These are phyloP conservation scores for Eimeria necatrix DNA, from an alignment of 169 alveolate genomes.

Conservation along the genomic window DNA sequence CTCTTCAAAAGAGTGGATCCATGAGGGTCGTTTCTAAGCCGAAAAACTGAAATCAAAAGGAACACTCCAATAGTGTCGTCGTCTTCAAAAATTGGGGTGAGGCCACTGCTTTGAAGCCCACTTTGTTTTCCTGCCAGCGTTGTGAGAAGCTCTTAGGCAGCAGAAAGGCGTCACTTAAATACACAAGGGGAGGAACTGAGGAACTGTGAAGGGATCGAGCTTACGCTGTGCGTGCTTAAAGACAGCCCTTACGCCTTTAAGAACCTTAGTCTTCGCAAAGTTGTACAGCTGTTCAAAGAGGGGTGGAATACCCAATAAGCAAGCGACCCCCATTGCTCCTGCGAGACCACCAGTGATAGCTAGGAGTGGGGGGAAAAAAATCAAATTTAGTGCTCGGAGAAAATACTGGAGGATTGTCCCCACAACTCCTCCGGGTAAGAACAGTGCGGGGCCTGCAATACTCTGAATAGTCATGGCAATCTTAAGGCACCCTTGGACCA, in stretches of 20 bases:
- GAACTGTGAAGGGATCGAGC: not conserved
- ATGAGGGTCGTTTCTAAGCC: slow-evolving; percentile 30
- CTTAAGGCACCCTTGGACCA: slow-evolving; percentile 45
- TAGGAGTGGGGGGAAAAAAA: slow-evolving; percentile 52
- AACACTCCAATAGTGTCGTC: too few relatives aligned
- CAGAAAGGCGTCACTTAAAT: too few relatives aligned
- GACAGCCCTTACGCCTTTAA: slow-evolving; percentile 13
- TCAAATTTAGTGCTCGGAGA: slow-evolving; percentile 16
- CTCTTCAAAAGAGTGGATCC: slow-evolving; percentile 37
- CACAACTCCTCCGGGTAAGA: slow-evolving; percentile 65
- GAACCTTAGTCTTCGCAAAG: slow-evolving; percentile 15
- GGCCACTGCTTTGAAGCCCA: too few relatives aligned
- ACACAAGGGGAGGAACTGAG: not conserved
- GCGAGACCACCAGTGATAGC: slow-evolving; percentile 67
- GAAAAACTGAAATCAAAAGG: slow-evolving; percentile 26
- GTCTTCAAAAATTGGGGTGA: too few relatives aligned
- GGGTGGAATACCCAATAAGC: slow-evolving; percentile 56
- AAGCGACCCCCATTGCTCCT: slow-evolving; percentile 71
- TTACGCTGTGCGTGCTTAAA: slow-evolving; percentile 65
- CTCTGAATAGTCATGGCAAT: slow-evolving; percentile 29
- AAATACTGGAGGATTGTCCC: slow-evolving; percentile 35
- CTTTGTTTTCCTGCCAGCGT: too few relatives aligned
- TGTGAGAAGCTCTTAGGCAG: too few relatives aligned
- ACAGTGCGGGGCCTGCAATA: slow-evolving; percentile 28
- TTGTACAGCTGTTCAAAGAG: slow-evolving; percentile 8